Conservation (phyloP, 2,329 filamentous ascomycete genomes). For the Diaporthe sp. region DNA sequence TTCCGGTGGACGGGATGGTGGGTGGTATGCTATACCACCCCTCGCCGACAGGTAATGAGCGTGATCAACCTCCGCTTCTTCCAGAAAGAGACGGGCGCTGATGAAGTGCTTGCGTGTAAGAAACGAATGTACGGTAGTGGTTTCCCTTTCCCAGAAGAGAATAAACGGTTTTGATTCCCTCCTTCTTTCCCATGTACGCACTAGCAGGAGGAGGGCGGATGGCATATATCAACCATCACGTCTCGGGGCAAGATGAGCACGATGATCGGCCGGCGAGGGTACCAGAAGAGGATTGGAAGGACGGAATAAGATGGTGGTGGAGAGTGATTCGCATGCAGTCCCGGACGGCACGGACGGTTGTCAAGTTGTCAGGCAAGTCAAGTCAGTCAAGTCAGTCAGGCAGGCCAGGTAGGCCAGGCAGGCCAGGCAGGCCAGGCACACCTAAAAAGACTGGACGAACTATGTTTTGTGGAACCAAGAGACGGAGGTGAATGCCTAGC, state of each 20-base stretch:
- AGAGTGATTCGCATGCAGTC: constrained; percentile 10
- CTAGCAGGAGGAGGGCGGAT: constrained; percentile 14
- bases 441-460: constrained; percentile 17
- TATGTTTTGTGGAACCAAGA: constrained; percentile 12
- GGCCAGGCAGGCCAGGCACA: background rate
- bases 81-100: background rate
- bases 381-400: background rate
- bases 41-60: constrained; percentile 7
- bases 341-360: constrained; percentile 19
- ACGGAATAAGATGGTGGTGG: background rate
- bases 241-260: constrained; percentile 1
- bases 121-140: background rate
- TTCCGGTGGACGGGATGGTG: background rate
- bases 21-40: constrained; percentile 23
- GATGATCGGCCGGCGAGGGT: constrained; percentile 4
- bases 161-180: background rate
- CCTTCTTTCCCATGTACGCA: background rate
- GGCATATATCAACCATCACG: constrained; percentile 24
- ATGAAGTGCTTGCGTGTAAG: background rate
- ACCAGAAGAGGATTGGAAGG: background rate
- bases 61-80: background rate
- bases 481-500: constrained; percentile 10
- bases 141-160: constrained; percentile 19
- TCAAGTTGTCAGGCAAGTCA: constrained; percentile 7
- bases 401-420: background rate